These are phyloP conservation scores for Colletotrichum lupini DNA, from an alignment of 2,329 filamentous ascomycete genomes.

Conservation along the genomic window DNA sequence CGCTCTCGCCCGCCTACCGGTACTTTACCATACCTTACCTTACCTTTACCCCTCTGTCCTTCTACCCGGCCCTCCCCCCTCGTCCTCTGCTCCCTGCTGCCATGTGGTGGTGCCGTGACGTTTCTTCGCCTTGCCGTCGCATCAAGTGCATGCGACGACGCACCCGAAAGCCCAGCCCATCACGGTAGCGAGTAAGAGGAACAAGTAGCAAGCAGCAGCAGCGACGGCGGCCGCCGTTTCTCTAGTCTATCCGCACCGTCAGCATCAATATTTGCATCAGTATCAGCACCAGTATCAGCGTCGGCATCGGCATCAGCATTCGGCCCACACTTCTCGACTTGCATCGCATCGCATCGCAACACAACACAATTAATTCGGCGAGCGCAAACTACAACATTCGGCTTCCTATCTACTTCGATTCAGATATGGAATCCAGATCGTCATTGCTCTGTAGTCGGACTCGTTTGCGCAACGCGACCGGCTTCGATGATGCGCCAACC, in stretches of 20 bases:
- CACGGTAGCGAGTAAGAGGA: not conserved
- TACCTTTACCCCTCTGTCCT: not conserved
- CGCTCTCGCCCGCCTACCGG: not conserved
- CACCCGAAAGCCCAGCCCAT: not conserved
- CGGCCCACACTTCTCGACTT: not conserved
- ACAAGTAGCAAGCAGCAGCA: not conserved
- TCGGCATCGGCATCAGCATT: not conserved
- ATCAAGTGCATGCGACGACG: conserved; percentile 2
- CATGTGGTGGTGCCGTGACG: conserved; percentile 6
- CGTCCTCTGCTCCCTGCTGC: conserved; percentile 3
- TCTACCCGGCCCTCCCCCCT: not conserved
- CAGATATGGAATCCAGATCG: not conserved
- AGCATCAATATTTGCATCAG: not conserved
- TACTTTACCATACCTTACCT: not conserved
- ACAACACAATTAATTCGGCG: not conserved
- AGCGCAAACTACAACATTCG: not conserved
- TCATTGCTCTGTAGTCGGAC: not conserved
- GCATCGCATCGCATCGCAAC: conserved; percentile 5
- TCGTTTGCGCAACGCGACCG: not conserved
- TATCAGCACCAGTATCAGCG: not conserved
- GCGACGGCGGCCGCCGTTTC: not conserved
- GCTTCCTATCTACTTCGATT: not conserved
- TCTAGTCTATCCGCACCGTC: not conserved
- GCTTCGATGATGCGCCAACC: conserved; percentile 9
- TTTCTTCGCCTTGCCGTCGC: not conserved